phyloP scores from a whole-genome alignment of 352 stramenopile genomes.

The Pythium brachiatum region DNA sequence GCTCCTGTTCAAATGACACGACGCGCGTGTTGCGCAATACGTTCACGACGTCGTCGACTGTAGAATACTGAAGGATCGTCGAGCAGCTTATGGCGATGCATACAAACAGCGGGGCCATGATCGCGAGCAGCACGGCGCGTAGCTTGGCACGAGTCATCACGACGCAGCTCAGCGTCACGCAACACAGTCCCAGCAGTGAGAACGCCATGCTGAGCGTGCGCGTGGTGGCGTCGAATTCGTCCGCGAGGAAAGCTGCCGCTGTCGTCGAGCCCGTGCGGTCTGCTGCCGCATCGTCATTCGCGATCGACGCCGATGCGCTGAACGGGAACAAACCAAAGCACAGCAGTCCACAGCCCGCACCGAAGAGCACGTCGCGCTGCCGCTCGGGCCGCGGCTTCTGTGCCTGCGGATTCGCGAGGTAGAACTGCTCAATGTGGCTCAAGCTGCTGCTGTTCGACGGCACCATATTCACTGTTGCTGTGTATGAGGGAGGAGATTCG shows the following conservation, averaged over 20 bases:
- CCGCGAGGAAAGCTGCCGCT: not conserved
- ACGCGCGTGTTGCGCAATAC: constrained; percentile 15
- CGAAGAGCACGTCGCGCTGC: constrained; percentile 32
- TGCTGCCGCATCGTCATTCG: not conserved
- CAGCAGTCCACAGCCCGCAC: constrained; percentile 27
- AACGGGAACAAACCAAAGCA: constrained; percentile 33
- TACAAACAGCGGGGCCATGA: constrained; percentile 10
- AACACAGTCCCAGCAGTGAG: constrained; percentile 17
- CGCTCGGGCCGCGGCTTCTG: constrained; percentile 4
- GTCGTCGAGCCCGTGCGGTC: too few species aligned
- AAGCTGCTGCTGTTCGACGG: too few species aligned
- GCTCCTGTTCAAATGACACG: constrained; percentile 9
- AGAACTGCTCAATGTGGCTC: not conserved
- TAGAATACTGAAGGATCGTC: constrained; percentile 4
- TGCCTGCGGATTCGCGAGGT: not conserved
- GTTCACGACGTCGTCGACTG: constrained; percentile 17
- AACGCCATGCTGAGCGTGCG: constrained; percentile 19
- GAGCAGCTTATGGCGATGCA: not conserved
- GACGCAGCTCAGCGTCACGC: constrained; percentile 27
- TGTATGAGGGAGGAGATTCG: not conserved
- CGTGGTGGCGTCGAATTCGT: constrained; percentile 23
- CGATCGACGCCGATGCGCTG: constrained; percentile 11
- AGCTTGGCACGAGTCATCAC: constrained; percentile 20
- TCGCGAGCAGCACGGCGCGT: constrained; percentile 9
- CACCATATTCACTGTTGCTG: too few species aligned